Evolutionary conservation across 805 yeast genomes (phyloP).

Genomic region (Tetrapisispora iriomotensis): DNA sequence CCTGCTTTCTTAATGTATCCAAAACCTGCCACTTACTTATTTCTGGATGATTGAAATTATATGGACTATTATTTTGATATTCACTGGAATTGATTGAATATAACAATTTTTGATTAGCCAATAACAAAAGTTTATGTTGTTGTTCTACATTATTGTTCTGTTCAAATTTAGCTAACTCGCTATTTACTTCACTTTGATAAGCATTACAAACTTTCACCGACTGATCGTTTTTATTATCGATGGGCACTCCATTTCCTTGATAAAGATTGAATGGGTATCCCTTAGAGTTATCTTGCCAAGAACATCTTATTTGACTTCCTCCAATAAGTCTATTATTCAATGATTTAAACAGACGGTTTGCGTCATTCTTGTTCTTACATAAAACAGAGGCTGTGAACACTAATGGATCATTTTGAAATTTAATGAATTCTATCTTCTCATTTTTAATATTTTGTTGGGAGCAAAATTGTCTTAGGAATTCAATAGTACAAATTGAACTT

Average conservation of each 20-base stretch:
- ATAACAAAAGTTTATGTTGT: too few species aligned
- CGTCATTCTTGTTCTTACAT: slow-evolving; percentile 16
- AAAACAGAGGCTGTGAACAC: slow-evolving; percentile 20
- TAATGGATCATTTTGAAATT: slow-evolving; percentile 11
- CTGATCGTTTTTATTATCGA: too few species aligned
- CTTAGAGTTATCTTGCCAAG: slow-evolving; percentile 10
- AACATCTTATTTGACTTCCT: slow-evolving; percentile 18
- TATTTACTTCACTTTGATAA: too few species aligned
- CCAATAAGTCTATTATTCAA: slow-evolving; percentile 23
- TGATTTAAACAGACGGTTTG: slow-evolving; percentile 13
- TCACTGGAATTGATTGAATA: too few species aligned
- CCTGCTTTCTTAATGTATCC: slow-evolving; percentile 21
- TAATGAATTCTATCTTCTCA: slow-evolving; percentile 11
- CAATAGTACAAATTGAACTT: slow-evolving; percentile 22
- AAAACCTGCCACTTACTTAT: neutral
- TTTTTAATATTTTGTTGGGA: slow-evolving; percentile 18
- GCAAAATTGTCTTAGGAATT: slow-evolving; percentile 21
- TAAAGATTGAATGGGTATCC: neutral
- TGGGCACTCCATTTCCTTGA: too few species aligned
- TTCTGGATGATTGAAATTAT: neutral
- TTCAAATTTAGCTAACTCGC: too few species aligned
- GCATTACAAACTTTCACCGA: too few species aligned
- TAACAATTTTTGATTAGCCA: too few species aligned
- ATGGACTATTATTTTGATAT: neutral
- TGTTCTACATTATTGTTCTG: too few species aligned